Evolutionary conservation across 2,329 filamentous ascomycete species (phyloP).

Genomic region (Neonectria sp.): DNA sequence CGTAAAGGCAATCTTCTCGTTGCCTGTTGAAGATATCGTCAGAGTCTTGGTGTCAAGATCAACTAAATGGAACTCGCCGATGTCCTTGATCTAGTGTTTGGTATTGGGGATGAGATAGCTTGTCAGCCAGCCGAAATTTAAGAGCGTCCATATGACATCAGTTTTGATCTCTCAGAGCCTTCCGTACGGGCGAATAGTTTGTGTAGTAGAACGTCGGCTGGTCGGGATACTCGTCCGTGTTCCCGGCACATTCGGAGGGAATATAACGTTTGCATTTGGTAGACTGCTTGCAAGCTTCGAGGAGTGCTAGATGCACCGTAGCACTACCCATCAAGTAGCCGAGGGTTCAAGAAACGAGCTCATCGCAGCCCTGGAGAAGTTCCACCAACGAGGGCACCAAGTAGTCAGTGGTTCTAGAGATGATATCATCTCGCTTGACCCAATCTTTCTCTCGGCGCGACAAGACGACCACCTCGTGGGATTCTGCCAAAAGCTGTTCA

Average conservation of each 20-base stretch:
- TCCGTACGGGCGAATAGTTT: neutral
- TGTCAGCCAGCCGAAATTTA: slow-evolving; percentile 7
- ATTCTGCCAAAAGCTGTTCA: slow-evolving; percentile 14
- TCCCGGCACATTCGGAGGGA: slow-evolving; percentile 4
- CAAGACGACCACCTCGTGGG: slow-evolving; percentile 3
- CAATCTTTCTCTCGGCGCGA: slow-evolving; percentile 12
- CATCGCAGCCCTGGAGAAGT: slow-evolving; percentile 10
- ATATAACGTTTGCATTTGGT: slow-evolving; percentile 24
- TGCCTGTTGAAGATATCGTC: neutral
- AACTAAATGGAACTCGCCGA: neutral
- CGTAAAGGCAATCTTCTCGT: slow-evolving; percentile 3
- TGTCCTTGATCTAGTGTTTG: slow-evolving; percentile 12
- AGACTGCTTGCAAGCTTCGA: slow-evolving; percentile 15
- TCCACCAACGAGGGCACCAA: neutral
- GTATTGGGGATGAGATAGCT: slow-evolving; percentile 5
- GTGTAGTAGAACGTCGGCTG: slow-evolving; percentile 16
- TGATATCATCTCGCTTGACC: neutral
- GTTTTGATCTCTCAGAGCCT: slow-evolving; percentile 2
- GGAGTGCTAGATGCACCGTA: slow-evolving; percentile 8
- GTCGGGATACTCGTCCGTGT: slow-evolving; percentile 10
- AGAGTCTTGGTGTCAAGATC: neutral
- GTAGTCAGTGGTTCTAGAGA: slow-evolving; percentile 15
- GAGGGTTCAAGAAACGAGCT: slow-evolving; percentile 14
- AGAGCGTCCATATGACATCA: slow-evolving; percentile 1
- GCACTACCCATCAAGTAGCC: neutral